Base-by-base conservation (phyloP, 139 green algal species). In the Chlamydomonas eustigma region DNA sequence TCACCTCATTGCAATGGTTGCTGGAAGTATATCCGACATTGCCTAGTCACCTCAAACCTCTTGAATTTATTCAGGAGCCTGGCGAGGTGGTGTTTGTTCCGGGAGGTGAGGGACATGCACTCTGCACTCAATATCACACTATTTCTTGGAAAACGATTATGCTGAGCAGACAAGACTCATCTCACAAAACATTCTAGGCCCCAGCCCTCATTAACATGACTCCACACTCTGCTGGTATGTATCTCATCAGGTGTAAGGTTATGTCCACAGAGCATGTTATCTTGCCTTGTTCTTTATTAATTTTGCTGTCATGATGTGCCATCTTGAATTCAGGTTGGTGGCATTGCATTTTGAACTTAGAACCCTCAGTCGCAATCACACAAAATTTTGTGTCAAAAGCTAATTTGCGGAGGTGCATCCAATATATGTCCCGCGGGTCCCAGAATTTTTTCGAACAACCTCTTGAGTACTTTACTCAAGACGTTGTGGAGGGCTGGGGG, bases 291-390 rank as follows among this genome's bases (percentile, higher is more conserved):
- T 58, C 44, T 18, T 58, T 58, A 12, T 58, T 18, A 28, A 18
- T 12, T 18, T 58, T 58, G 12, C 44, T 58, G 44, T 58, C 44
- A 58, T 12, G 44, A 58, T 58, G 44, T 28, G 44, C 44, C 12
- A 12, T 58, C 12, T 58, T 12, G 44, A 18, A 18, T 58, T 58
- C 44, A 58, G 8, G 76, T 63, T 85, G 83, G 83, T 84, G 79
- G 78, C 83, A 87, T 64, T 66, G 25, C 22, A 79, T 87, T 36
- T 72, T 85, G 28, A 87, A 87, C 44, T 50, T 87, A 58, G 73
- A 83, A n/a, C 64, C 71, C 8, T 65, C 70, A 0, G 71, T 87
- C 34, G 80, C 80, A 2, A 72, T 85, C 2, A 85, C 80, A 0
- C 80, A 85, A 66, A 85, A 86, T 50, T 81, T 70, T 51, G 76